Evolutionary conservation across 2,329 filamentous ascomycete species (phyloP).

Genomic region (Graphilbum ipis-grandicollis): DNA sequence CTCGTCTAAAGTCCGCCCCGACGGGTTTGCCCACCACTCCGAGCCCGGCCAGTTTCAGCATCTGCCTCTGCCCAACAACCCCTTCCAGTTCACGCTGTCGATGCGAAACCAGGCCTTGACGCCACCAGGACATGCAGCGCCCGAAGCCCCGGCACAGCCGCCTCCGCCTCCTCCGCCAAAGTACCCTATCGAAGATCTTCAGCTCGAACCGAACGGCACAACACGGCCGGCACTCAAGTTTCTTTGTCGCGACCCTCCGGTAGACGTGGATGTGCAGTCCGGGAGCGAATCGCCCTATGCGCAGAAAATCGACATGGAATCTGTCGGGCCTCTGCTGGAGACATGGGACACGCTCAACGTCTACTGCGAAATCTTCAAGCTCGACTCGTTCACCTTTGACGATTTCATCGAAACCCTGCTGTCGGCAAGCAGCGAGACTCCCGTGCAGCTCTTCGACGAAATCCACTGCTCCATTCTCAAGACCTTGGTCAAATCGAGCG

Average conservation of each 20-base stretch:
- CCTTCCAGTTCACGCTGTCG: conserved; percentile 26
- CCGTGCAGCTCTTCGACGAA: conserved; percentile 76
- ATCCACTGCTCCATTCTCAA: conserved; percentile 86
- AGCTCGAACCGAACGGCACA: conserved; percentile 51
- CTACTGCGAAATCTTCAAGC: conserved; percentile 84
- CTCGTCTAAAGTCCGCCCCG: conserved; percentile 12
- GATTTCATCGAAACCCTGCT: conserved; percentile 83
- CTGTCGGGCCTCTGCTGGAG: conserved; percentile 71
- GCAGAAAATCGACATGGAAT: conserved; percentile 59
- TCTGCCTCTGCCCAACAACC: conserved; percentile 24
- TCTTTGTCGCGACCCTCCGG: conserved; percentile 47
- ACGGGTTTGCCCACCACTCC: conserved; percentile 10
- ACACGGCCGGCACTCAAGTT: conserved; percentile 64
- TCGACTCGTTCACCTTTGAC: conserved; percentile 96
- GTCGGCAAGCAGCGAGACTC: conserved; percentile 53
- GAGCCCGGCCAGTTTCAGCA: conserved; percentile 21
- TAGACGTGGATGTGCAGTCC: conserved; percentile 22
- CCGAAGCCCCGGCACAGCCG: conserved; percentile 25
- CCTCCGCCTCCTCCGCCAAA: conserved; percentile 64
- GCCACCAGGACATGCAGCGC: conserved; percentile 20
- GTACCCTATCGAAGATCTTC: conserved; percentile 89
- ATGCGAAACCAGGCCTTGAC: conserved; percentile 16
- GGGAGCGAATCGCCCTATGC: conserved; percentile 22
- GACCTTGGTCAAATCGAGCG: conserved; percentile 59
- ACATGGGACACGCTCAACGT: conserved; percentile 96